Base-by-base conservation (phyloP, 2,329 filamentous ascomycete species). In the Penicillium polonicum region DNA sequence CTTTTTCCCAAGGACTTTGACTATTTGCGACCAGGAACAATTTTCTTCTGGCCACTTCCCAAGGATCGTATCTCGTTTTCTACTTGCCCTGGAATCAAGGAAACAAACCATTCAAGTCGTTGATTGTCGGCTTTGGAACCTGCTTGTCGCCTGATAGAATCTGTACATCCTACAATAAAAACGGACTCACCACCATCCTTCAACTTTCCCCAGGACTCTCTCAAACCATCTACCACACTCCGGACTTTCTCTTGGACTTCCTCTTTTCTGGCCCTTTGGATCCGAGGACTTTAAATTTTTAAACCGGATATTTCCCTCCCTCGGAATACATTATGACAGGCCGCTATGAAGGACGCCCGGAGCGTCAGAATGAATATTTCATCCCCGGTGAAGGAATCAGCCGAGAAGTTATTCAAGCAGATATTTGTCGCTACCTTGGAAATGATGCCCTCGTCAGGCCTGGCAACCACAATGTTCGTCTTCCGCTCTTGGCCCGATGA, bases 391-490 rank as follows among this genome's bases (percentile, higher is more conserved):
- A 91, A 75, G 89, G 89, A 72, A 92, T 92, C 75, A 88, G 90
- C 74, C 86, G 89, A 68, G 89, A 92, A 76, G 89, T 92, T 69
- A 91, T 92, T 76, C 90, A 90, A 62, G 87, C 88, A 72, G 89
- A 92, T 74, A 91, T 92, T 65, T 92, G 89, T 79, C 88, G 89
- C 72, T 92, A 91, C 74, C 83, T 92, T 66, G 89, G 89, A 70
- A 91, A 91, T 74, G 89, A 92, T 80, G 89, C 89, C 66, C 83
- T 90, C 69, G 89, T 91, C 71, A 87, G 87, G 70, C 89, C 88
- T 59, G 88, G 87, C 69, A 85, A 83, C 67, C 88, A 89, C 76
- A 85, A 89, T 83, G 88, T 91, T 83, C 67, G 81, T 73, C 67
- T 66, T 64, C 68, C 66, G 50, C 64, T 52, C 35, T 49, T 60